Evolutionary conservation across 2,329 filamentous ascomycete species (phyloP).

Genomic region (Chaetomiaceae sp.): DNA sequence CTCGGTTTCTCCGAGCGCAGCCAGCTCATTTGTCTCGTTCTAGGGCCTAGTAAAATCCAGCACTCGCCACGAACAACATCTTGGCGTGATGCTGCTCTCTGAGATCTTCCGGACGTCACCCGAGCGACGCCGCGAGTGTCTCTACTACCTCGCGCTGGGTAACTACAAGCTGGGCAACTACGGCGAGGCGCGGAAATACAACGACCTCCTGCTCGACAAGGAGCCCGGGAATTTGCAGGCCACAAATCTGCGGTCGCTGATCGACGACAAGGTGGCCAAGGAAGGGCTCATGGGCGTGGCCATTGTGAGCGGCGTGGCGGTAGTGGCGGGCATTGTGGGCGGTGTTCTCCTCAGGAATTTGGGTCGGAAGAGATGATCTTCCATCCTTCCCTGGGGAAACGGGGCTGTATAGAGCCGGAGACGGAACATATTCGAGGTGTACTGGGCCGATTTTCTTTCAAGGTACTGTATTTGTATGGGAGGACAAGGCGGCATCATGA

Average conservation of each 20-base stretch:
- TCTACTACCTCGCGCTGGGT: constrained; percentile 94
- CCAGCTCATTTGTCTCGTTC: neutral
- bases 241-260: constrained; percentile 75
- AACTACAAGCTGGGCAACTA: constrained; percentile 99
- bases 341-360: constrained; percentile 77
- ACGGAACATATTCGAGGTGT: constrained; percentile 1
- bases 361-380: constrained; percentile 53
- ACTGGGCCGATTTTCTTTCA: neutral
- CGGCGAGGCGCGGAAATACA: constrained; percentile 88
- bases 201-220: constrained; percentile 84
- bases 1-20: neutral
- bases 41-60: constrained; percentile 94
- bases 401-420: neutral
- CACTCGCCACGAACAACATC: constrained; percentile 79
- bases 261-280: constrained; percentile 93
- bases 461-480: constrained; percentile 12
- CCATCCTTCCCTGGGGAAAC: neutral
- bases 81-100: constrained; percentile 86
- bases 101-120: constrained; percentile 94
- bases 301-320: constrained; percentile 87
- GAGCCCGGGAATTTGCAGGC: constrained; percentile 92
- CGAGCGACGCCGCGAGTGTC: constrained; percentile 91
- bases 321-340: constrained; percentile 89
- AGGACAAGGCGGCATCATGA: constrained; percentile 1
- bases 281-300: constrained; percentile 92